These are phyloP conservation scores for Xylaria sp. DNA, from an alignment of 2,329 filamentous ascomycete genomes.

Conservation along the genomic window DNA sequence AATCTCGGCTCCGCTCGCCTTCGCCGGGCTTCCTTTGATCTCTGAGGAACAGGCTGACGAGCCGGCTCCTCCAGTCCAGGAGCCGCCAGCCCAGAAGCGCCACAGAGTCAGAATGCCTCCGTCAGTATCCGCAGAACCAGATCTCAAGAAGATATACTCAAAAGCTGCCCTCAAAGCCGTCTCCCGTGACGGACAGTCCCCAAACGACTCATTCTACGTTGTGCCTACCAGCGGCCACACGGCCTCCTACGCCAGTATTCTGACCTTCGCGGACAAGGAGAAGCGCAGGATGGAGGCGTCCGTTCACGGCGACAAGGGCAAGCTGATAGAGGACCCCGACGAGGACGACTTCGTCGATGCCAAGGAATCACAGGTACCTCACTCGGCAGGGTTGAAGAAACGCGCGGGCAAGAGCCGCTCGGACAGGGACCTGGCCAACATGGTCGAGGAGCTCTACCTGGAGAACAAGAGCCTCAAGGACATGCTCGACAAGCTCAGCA, in stretches of 20 bases:
- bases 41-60: conserved; percentile 52
- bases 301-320: conserved; percentile 41
- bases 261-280: conserved; percentile 70
- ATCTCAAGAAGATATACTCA: conserved; percentile 83
- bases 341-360: conserved; percentile 93
- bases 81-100: conserved; percentile 43
- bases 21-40: conserved; percentile 84
- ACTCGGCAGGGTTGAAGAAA: conserved; percentile 47
- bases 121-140: conserved; percentile 59
- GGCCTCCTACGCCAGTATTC: conserved; percentile 88
- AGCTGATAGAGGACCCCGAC: conserved; percentile 59
- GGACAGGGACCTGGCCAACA: conserved; percentile 60
- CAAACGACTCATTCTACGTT: conserved; percentile 85
- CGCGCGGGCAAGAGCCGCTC: conserved; percentile 45
- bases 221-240: conserved; percentile 91
- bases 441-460: conserved; percentile 82
- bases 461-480: conserved; percentile 87
- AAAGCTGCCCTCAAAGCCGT: conserved; percentile 81
- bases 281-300: conserved; percentile 61
- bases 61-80: conserved; percentile 37
- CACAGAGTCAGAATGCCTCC: conserved; percentile 40
- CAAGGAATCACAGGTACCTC: conserved; percentile 61
- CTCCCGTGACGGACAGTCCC: conserved; percentile 65
- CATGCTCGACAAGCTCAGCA: conserved; percentile 82
- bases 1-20: conserved; percentile 87